Base-by-base conservation (phyloP, 805 yeast species). In the Jamesozyma piceae region DNA sequence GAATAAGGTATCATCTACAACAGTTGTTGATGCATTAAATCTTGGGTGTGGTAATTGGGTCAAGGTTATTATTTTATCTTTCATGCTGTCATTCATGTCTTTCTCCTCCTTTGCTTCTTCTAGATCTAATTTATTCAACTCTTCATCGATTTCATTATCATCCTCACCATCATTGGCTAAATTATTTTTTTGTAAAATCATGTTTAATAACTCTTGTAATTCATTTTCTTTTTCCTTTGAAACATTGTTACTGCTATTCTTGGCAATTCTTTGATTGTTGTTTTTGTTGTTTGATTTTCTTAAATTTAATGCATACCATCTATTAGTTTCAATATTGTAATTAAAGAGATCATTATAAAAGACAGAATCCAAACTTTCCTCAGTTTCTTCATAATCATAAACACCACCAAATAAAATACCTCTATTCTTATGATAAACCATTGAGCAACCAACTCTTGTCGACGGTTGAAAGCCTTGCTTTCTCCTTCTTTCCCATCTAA, bases 391-490 rank as follows among this genome's bases (percentile, higher is more conserved):
- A 47, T 75, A 84, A 62, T 90, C 97, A 55, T 76, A 89, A 13
- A 92, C 98, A 53, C 97, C 97, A 31, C 97, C 97, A 66, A 90
- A 92, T 57, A 89, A 55, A 9, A 90, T 73, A 44, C 97, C 97
- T 67, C 97, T 78, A 45, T 94, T 94, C 29, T 51, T 50, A 63
- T 90, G 97, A 50, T 72, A 72, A 9, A 80, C 88, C 80, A 90
- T 76, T 3, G 94, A 80, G 57, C 95, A 83, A 0, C 98, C 97
- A n/a, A 86, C 96, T 53, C 97, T 74, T 13, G 97, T 84, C 1
- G 90, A 77, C 3, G 97, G 97, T 47, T 81, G 88, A 59, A 81
- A 84, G 3, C 95, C 95, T 57, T 86, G 90, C 52, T 85, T 87
- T 47, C 85, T 76, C 50, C 95, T 75, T 58, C 96, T 73, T 64